Evolutionary conservation across 345 rosid genomes (phyloP), one percentile per base, ranked within the genome.

Genomic region (Citropsis articulata): DNA sequence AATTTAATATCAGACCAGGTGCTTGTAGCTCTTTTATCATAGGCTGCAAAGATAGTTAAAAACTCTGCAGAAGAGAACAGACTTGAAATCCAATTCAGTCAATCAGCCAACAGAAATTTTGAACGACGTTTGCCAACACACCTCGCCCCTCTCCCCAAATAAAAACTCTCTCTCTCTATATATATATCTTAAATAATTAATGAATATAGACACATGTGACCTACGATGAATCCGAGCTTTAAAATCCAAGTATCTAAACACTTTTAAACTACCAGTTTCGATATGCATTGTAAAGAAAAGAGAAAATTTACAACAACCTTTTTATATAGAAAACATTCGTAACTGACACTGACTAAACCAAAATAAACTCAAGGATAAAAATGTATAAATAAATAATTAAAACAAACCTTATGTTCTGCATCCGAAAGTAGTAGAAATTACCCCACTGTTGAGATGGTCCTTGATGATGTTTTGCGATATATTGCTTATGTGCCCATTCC

Each of bases 401-500:
- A 77, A 69, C 83, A 81, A 48, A 96, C 99, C 99, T 94, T 86
- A 96, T 92, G 40, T 91, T 90, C 57, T 90, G 94, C 99, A 96
- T 91, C 85, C 99, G 85, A 70, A 94, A 96, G 80, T 96, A 96
- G 87, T 90, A 88, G 87, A 96, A 96, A 81, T 96, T 96, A 71
- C 98, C 98, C 99, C 98, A 96, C 78, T 92, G 95, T 75, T 94
- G 98, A 70, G 98, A 87, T 80, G 90, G 90, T 69, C 97, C 97
- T 77, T 94, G 95, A 71, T 96, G 99, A 84, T 96, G 98, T 80
- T 94, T 96, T 7, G 90, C 90, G 0, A 90, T 84, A 30, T 91
- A 96, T 80, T 90, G 99, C 71, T 92, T 96, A 85, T 92, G 98
- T 10, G 99, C 99, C 99, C 94, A 94, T 78, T 91, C 99, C 99